A percentile compares a stretch with the other conserved stretches of the same genome.
phyloP scores from a whole-genome alignment of 169 alveolate genomes.

The Besnoitia besnoiti region DNA sequence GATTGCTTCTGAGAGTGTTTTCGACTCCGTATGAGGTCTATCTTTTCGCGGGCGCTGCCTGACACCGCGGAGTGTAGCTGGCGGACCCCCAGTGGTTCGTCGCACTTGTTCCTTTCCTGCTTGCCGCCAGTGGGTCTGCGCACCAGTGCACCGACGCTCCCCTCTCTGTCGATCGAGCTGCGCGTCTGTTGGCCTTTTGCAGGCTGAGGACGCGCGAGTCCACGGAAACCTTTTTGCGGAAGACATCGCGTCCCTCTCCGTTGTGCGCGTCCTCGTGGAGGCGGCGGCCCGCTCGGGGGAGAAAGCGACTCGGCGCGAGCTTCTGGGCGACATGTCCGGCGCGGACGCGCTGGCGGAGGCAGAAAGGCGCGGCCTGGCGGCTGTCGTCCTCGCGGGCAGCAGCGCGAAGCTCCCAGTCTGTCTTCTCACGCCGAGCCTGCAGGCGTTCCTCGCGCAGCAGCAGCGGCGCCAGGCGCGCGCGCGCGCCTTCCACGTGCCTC shows the following conservation, averaged over 20 bases:
- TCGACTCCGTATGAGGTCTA: too few relatives aligned
- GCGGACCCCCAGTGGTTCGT: too few relatives aligned
- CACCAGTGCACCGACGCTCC: too few relatives aligned
- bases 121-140: too few relatives aligned
- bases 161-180: too few relatives aligned
- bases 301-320: background rate
- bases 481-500: background rate
- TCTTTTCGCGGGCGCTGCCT: too few relatives aligned
- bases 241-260: conserved; percentile 1
- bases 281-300: background rate
- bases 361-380: conserved; percentile 13
- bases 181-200: too few relatives aligned
- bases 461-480: conserved; percentile 15
- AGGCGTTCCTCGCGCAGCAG: background rate
- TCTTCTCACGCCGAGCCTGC: background rate
- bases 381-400: conserved; percentile 33
- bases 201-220: background rate
- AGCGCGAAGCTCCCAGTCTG: background rate
- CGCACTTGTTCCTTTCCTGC: too few relatives aligned
- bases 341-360: background rate
- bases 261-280: conserved; percentile 19
- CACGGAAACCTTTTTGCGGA: background rate
- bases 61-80: too few relatives aligned
- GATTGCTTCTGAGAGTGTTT: too few relatives aligned
- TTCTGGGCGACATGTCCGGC: conserved; percentile 14